These are phyloP conservation scores for Phlebopus sp. DNA, from an alignment of 1,284 basidiomycete species.

Conservation along the genomic window DNA sequence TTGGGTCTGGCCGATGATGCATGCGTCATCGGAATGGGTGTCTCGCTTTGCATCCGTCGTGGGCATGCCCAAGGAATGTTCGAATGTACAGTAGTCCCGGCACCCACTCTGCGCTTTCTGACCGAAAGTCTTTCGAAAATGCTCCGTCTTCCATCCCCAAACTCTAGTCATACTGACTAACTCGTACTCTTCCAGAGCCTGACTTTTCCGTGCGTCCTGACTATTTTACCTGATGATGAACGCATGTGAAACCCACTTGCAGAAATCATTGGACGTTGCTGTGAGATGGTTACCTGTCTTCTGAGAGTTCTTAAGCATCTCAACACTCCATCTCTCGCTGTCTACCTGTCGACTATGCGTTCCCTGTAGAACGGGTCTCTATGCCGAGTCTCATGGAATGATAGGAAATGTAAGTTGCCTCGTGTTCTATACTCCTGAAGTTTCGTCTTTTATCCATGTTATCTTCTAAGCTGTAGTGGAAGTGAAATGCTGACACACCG, in stretches of 20 bases:
- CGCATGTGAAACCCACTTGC: not conserved
- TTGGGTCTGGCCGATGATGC: not conserved
- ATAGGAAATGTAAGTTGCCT: constrained; percentile 68
- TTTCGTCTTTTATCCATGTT: too few relatives aligned
- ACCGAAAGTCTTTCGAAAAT: too few relatives aligned
- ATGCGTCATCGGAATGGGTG: not conserved
- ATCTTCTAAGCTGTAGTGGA: not conserved
- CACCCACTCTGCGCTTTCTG: too few relatives aligned
- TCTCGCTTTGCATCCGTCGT: not conserved
- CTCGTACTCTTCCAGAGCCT: constrained; percentile 52
- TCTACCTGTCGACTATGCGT: constrained; percentile 1
- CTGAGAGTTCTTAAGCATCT: not conserved
- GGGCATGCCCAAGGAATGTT: too few relatives aligned
- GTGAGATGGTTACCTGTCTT: constrained; percentile 35
- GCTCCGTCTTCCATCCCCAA: too few relatives aligned
- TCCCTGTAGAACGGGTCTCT: constrained; percentile 70
- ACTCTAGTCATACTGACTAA: constrained; percentile 1
- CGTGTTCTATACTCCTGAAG: too few relatives aligned
- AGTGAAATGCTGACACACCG: not conserved
- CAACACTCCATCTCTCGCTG: constrained; percentile 12
- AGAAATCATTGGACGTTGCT: constrained; percentile 86
- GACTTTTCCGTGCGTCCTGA: constrained; percentile 73
- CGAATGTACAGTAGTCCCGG: too few relatives aligned
- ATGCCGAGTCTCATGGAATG: constrained; percentile 85
- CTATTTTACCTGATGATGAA: not conserved